Evolutionary conservation across 441 rosid genomes (phyloP), one percentile per base, ranked within the genome.

Genomic region (Aquilaria agallochum): DNA sequence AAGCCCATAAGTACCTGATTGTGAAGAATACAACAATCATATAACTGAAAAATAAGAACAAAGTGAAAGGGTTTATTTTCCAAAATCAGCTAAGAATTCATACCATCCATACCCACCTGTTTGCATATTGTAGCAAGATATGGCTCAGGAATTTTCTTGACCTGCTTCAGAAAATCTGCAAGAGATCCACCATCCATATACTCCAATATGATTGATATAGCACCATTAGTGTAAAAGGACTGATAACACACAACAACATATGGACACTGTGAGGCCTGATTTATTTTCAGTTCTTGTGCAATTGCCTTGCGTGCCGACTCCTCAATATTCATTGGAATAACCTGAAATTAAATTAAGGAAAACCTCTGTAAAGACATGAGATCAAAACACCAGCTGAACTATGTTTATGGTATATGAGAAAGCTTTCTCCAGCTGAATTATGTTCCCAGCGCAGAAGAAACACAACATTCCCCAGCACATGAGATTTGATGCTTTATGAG

Each of bases 141-240:
- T 49, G 80, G 65, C 63, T 95, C 99, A 47, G 94, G 91, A 67
- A 95, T 88, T 60, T 79, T 69, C 76, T 68, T 84, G 50, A 87
- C 96, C 53, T 74, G 82, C 66, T 69, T 87, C 69, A 95, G 83
- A 72, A 91, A 84, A 74, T 95, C 99, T 32, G 84, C 96, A 50
- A 91, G 76, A 48, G 99, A 95, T 65, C 99, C 99, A 12, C 97
- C 97, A 69, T 95, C 99, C 99, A 95, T 95, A 65, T 95, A 95
- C 79, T 95, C 99, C 72, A 95, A 82, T 68, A 95, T 83, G 31
- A 91, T 86, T 42, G 97, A 95, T 77, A 95, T 68, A 15, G 83
- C 81, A 50, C 99, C 99, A 72, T 95, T 95, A 31, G 60, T 81
- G 48, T 91, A 95, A 68, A 86, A 91, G 15, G 96, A 89, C 64